Percentiles rank a stretch among this genome's conserved stretches.
These are phyloP conservation scores for Streptanthus diversifolius DNA, from an alignment of 345 rosid genomes.

Conservation along the genomic window DNA sequence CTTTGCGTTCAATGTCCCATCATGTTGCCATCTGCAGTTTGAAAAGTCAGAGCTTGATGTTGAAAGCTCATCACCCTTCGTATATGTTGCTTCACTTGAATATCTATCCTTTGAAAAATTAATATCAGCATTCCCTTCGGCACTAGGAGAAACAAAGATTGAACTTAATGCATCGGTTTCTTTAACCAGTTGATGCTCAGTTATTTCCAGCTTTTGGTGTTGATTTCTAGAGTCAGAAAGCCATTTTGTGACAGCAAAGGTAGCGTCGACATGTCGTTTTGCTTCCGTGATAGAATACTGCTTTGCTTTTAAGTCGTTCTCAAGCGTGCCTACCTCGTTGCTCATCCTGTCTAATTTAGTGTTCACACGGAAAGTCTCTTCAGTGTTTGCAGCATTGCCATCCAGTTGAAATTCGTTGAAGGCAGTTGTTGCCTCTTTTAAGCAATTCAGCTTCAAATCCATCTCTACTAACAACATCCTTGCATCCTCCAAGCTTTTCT, in stretches of 20 bases:
- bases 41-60: conserved; percentile 52
- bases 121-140: conserved; percentile 25
- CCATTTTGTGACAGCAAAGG: conserved; percentile 51
- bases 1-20: conserved; percentile 18
- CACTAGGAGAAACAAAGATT: conserved; percentile 36
- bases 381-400: conserved; percentile 37
- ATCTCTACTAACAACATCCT: conserved; percentile 61
- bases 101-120: conserved; percentile 36
- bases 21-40: conserved; percentile 32
- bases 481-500: conserved; percentile 85
- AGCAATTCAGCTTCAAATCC: conserved; percentile 67
- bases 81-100: conserved; percentile 40
- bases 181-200: conserved; percentile 43
- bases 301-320: conserved; percentile 36
- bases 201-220: conserved; percentile 37
- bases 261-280: conserved; percentile 47
- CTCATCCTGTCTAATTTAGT: conserved; percentile 44
- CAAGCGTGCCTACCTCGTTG: conserved; percentile 36
- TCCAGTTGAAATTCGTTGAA: conserved; percentile 49
- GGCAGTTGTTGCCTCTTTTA: conserved; percentile 66
- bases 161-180: conserved; percentile 39
- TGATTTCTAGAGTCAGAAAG: conserved; percentile 47
- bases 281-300: conserved; percentile 43
- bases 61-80: conserved; percentile 48
- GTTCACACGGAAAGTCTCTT: conserved; percentile 37